phyloP scores from a whole-genome alignment of 768 basidiomycete genomes.

The Suillus cothurnatus region DNA sequence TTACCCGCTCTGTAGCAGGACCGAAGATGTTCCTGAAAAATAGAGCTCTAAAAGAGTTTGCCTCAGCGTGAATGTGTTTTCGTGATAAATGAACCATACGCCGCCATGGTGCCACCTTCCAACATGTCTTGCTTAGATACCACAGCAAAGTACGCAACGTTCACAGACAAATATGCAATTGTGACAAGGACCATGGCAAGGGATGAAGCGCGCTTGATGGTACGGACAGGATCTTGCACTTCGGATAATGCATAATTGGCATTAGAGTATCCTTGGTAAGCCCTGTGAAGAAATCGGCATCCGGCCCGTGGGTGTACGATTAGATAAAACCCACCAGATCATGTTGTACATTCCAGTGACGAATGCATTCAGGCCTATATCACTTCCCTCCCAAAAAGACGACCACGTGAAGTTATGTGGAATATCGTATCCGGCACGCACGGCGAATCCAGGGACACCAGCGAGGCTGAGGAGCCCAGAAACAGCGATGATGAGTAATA shows the following conservation, averaged over 20 bases:
- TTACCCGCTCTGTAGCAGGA: conserved; percentile 56
- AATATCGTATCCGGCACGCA: conserved; percentile 51
- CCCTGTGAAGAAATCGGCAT: conserved; percentile 42
- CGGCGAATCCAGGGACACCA: conserved; percentile 50
- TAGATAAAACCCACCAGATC: conserved; percentile 52
- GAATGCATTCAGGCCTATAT: conserved; percentile 58
- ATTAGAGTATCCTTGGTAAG: conserved; percentile 71
- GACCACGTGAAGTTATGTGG: conserved; percentile 63
- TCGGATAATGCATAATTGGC: conserved; percentile 78
- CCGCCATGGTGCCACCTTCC: conserved; percentile 64
- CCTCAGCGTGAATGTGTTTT: neutral
- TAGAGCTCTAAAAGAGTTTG: conserved; percentile 47
- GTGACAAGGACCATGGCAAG: conserved; percentile 63
- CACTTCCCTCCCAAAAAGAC: conserved; percentile 65
- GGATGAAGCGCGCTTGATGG: conserved; percentile 71
- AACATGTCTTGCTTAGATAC: conserved; percentile 72
- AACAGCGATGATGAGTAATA: conserved; percentile 51
- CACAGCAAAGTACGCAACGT: conserved; percentile 74
- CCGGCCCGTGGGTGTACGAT: neutral
- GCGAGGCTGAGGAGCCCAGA: conserved; percentile 56
- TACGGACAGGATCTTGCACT: conserved; percentile 66
- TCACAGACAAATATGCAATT: conserved; percentile 62
- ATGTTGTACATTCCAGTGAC: conserved; percentile 68
- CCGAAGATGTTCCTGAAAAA: conserved; percentile 80
- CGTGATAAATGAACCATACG: conserved; percentile 43